Evolutionary conservation across 2,329 filamentous ascomycete species (phyloP).

Genomic region (Alternaria sp.): DNA sequence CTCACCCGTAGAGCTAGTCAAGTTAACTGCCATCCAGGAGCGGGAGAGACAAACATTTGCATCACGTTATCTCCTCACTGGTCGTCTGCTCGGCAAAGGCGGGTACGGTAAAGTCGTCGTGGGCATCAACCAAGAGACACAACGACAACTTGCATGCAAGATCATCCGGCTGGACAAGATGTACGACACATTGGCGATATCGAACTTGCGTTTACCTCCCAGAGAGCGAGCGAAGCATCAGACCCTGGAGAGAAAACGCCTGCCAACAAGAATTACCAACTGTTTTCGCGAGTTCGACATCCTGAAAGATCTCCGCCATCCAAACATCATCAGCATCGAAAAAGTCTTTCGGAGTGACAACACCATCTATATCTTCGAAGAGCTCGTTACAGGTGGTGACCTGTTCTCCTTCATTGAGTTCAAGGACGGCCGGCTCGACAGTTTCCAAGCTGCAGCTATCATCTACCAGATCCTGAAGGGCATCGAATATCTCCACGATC

Average conservation of each 20-base stretch:
- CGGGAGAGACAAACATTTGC: slow-evolving; percentile 57
- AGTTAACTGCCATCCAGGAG: slow-evolving; percentile 37
- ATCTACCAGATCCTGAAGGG: slow-evolving; percentile 65
- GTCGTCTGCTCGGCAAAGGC: slow-evolving; percentile 63
- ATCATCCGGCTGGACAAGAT: slow-evolving; percentile 62
- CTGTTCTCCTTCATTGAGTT: slow-evolving; percentile 66
- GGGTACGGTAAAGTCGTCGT: slow-evolving; percentile 64
- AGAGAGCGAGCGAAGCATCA: slow-evolving; percentile 7
- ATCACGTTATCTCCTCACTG: slow-evolving; percentile 59
- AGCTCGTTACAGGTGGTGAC: slow-evolving; percentile 67
- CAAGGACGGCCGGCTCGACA: slow-evolving; percentile 57
- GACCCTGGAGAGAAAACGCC: slow-evolving; percentile 23
- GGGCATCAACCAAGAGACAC: slow-evolving; percentile 61
- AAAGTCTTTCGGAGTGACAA: slow-evolving; percentile 63
- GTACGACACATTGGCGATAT: slow-evolving; percentile 18
- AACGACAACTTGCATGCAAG: slow-evolving; percentile 74
- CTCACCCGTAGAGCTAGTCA: slow-evolving; percentile 10
- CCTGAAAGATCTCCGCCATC: slow-evolving; percentile 63
- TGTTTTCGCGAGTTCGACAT: slow-evolving; percentile 58
- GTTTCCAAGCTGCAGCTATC: slow-evolving; percentile 63
- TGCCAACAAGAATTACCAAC: slow-evolving; percentile 37
- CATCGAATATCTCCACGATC: slow-evolving; percentile 65
- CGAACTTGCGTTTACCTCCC: slow-evolving; percentile 19
- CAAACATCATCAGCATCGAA: slow-evolving; percentile 67
- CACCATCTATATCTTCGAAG: slow-evolving; percentile 68